Conservation (phyloP, 768 basidiomycete genomes). For the Amanita muscaria region DNA sequence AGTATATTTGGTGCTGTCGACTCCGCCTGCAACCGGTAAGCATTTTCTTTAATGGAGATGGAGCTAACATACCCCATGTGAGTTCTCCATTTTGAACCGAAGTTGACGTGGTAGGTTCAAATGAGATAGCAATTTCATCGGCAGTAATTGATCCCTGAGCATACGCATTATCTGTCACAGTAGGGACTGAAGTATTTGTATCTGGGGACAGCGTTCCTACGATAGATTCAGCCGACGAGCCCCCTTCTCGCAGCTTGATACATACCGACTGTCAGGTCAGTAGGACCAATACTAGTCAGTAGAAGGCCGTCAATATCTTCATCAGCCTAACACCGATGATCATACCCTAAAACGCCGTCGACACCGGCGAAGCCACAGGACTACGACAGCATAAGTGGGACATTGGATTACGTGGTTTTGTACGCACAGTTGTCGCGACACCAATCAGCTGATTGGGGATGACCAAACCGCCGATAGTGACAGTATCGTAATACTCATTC, state of each 20-base stretch:
- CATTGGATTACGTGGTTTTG: neutral
- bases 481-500: slow-evolving; percentile 43
- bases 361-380: slow-evolving; percentile 43
- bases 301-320: neutral
- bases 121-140: slow-evolving; percentile 41
- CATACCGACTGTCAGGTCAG: slow-evolving; percentile 39
- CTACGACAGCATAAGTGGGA: slow-evolving; percentile 3
- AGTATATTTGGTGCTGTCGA: slow-evolving; percentile 34
- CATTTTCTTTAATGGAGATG: slow-evolving; percentile 15
- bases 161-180: slow-evolving; percentile 51
- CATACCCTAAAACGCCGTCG: slow-evolving; percentile 61
- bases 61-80: slow-evolving; percentile 36
- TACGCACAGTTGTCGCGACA: slow-evolving; percentile 34
- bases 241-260: neutral
- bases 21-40: slow-evolving; percentile 26
- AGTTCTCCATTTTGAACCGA: slow-evolving; percentile 38
- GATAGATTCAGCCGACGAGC: neutral
- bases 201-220: slow-evolving; percentile 28
- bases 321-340: neutral
- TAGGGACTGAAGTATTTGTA: slow-evolving; percentile 29
- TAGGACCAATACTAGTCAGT: slow-evolving; percentile 46
- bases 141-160: slow-evolving; percentile 28
- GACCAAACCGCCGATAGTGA: slow-evolving; percentile 44
- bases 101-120: slow-evolving; percentile 31
- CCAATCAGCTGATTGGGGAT: slow-evolving; percentile 51